Conservation (phyloP, 2,329 filamentous ascomycete genomes). For the Penicillium oxalicum region DNA sequence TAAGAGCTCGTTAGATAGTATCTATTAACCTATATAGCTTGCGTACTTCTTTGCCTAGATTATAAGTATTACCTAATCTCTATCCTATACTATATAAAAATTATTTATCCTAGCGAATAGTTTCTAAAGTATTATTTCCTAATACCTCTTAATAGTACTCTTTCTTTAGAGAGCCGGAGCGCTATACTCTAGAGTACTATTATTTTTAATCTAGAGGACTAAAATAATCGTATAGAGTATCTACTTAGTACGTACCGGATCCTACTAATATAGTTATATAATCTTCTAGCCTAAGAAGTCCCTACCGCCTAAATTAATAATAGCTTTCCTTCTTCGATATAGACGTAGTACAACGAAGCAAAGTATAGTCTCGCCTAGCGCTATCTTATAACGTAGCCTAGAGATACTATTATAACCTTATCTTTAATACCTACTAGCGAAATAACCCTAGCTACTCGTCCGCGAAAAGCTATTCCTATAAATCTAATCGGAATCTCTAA, state of each 20-base stretch:
- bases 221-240: too few species aligned
- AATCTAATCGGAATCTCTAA: not conserved
- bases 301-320: too few species aligned
- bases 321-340: not conserved
- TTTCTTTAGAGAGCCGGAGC: not conserved
- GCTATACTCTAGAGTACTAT: not conserved
- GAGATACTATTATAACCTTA: not conserved
- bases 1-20: not conserved
- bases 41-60: conserved; percentile 1
- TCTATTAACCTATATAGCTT: conserved; percentile 3
- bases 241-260: too few species aligned
- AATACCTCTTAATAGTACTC: not conserved
- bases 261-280: too few species aligned
- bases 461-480: not conserved
- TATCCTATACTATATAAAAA: not conserved
- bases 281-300: too few species aligned
- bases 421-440: too few species aligned
- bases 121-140: not conserved
- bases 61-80: conserved; percentile 3
- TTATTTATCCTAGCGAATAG: not conserved
- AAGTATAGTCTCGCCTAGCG: not conserved
- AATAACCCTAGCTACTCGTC: too few species aligned
- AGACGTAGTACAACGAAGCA: not conserved
- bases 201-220: too few species aligned
- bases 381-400: not conserved